These are phyloP conservation scores for Xylaria longipes DNA, from an alignment of 495 filamentous ascomycete genomes.

Conservation along the genomic window DNA sequence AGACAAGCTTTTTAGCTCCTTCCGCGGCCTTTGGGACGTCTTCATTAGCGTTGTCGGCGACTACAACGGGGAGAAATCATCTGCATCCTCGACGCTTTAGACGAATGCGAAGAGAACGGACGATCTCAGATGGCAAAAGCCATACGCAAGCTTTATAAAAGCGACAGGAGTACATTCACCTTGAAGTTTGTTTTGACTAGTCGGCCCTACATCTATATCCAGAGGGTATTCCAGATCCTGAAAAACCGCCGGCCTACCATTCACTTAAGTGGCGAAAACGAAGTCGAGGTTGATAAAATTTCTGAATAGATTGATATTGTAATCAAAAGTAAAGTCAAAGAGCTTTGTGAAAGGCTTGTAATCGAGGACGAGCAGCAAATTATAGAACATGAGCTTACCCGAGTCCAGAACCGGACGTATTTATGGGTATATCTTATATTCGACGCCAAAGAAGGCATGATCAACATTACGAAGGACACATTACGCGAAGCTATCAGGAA, in stretches of 20 bases:
- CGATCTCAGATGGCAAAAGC: conserved; percentile 12
- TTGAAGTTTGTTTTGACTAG: conserved; percentile 59
- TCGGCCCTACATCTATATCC: conserved; percentile 53
- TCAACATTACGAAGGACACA: conserved; percentile 32
- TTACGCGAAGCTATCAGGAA: conserved; percentile 26
- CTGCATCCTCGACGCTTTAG: conserved; percentile 57
- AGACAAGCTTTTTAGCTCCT: conserved; percentile 36
- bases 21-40: conserved; percentile 50
- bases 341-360: conserved; percentile 32
- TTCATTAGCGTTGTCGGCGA: conserved; percentile 42
- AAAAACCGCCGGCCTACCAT: conserved; percentile 40
- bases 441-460: conserved; percentile 31
- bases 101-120: conserved; percentile 42
- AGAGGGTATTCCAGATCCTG: conserved; percentile 36
- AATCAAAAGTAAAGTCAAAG: conserved; percentile 39
- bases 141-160: background rate
- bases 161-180: background rate
- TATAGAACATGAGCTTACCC: conserved; percentile 38
- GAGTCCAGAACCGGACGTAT: conserved; percentile 44
- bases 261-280: conserved; percentile 44
- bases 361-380: conserved; percentile 24
- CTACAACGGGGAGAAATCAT: conserved; percentile 51
- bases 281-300: conserved; percentile 45
- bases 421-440: conserved; percentile 45
- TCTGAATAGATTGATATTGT: conserved; percentile 51